These are phyloP conservation scores for Crithidia fasciculata DNA, from an alignment of 208 protist species.

Conservation along the genomic window DNA sequence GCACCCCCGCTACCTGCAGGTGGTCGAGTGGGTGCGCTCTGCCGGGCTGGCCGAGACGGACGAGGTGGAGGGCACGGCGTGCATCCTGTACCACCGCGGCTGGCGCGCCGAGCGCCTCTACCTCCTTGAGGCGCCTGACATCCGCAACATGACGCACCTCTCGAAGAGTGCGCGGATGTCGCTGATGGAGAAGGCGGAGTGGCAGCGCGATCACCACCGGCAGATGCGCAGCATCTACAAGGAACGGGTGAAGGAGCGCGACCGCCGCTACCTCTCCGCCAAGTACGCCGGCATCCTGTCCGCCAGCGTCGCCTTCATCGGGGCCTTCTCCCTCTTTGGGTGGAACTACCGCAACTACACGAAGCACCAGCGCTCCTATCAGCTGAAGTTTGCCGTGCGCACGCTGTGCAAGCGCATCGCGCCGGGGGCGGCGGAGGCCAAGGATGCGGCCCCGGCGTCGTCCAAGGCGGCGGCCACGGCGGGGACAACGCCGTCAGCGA, in stretches of 20 bases:
- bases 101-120: constrained; percentile 87
- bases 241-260: constrained; percentile 87
- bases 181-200: constrained; percentile 90
- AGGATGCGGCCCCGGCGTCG: background rate
- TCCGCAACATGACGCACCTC: constrained; percentile 71
- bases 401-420: constrained; percentile 41
- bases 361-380: constrained; percentile 82
- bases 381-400: constrained; percentile 69
- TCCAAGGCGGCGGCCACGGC: background rate
- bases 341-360: constrained; percentile 93
- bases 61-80: constrained; percentile 68
- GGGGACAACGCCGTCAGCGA: background rate
- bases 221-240: constrained; percentile 84
- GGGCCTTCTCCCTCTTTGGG: constrained; percentile 85
- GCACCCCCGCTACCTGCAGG: constrained; percentile 57
- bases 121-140: constrained; percentile 76
- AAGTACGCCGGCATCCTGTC: constrained; percentile 90
- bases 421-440: constrained; percentile 5
- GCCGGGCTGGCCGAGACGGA: constrained; percentile 62
- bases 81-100: constrained; percentile 79
- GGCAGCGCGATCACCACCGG: constrained; percentile 87
- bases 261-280: constrained; percentile 78
- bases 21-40: constrained; percentile 80
- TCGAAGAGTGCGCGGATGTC: constrained; percentile 80
- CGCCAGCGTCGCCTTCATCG: constrained; percentile 80